Evolutionary conservation across 1,139 yeast genomes (phyloP).

Genomic region (Oligophagozyma castellii): DNA sequence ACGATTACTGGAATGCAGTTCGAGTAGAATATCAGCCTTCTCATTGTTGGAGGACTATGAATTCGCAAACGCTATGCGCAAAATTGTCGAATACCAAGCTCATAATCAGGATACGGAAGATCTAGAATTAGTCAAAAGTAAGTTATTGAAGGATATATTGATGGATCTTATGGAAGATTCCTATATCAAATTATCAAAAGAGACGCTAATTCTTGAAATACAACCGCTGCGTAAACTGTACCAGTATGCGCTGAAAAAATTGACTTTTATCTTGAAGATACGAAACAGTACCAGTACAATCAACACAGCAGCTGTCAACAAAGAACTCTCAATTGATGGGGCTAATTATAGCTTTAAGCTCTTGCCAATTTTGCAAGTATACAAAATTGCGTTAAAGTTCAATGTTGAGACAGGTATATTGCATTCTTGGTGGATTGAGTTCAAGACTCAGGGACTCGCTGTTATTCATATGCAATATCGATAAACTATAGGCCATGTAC

Average conservation of each 20-base stretch:
- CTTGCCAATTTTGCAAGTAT: conserved; percentile 8
- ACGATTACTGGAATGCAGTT: too few relatives aligned
- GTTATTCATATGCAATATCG: conserved; percentile 10
- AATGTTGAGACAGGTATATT: conserved; percentile 3
- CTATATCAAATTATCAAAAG: too few relatives aligned
- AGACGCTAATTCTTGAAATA: too few relatives aligned
- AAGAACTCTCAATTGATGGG: conserved; percentile 5
- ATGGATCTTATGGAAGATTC: too few relatives aligned
- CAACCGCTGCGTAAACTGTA: conserved; percentile 6
- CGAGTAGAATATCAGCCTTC: too few relatives aligned
- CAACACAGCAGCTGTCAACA: conserved; percentile 5
- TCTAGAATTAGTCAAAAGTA: too few relatives aligned
- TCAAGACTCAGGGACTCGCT: conserved; percentile 5
- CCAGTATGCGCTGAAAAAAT: conserved; percentile 7
- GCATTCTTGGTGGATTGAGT: conserved; percentile 15
- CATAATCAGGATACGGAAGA: too few relatives aligned
- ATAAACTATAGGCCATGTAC: neutral
- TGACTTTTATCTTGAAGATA: conserved; percentile 8
- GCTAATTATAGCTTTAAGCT: too few relatives aligned
- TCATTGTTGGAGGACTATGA: too few relatives aligned
- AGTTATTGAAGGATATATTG: too few relatives aligned
- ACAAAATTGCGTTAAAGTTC: conserved; percentile 8
- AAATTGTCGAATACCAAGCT: too few relatives aligned
- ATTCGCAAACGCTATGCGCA: too few relatives aligned
- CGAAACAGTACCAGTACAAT: conserved; percentile 8